A percentile compares a stretch with the other conserved stretches of the same genome.
Conservation (phyloP, 2,329 filamentous ascomycete genomes). For the Curvularia sp. region DNA sequence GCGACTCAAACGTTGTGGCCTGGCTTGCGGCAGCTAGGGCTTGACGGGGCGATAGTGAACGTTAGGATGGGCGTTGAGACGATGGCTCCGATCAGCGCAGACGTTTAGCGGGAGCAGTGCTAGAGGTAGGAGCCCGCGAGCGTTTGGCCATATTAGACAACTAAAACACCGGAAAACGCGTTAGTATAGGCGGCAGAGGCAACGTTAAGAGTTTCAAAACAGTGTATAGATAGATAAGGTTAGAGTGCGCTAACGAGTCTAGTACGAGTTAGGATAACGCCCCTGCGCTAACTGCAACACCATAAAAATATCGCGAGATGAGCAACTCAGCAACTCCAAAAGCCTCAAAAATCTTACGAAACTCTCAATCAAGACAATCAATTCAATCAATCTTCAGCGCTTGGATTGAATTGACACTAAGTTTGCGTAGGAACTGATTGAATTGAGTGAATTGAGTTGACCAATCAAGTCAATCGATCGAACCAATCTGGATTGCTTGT, state of each 20-base stretch:
- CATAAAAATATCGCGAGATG: no score
- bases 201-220: no score
- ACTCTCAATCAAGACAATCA: constrained; percentile 1
- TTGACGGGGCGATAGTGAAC: neutral
- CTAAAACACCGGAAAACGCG: no score
- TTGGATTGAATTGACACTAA: neutral
- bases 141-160: no score
- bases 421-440: neutral
- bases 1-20: neutral
- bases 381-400: neutral
- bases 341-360: no score
- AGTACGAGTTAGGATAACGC: constrained; percentile 1
- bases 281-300: constrained; percentile 30
- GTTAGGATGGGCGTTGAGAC: no score
- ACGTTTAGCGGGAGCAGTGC: no score
- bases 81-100: no score
- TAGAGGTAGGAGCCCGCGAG: no score
- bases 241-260: neutral
- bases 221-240: neutral
- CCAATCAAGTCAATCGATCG: constrained; percentile 1
- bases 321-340: no score
- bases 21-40: neutral
- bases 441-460: neutral
- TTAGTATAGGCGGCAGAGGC: no score
- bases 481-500: neutral